Evolutionary conservation across 169 alveolate species (phyloP).

Genomic region (Plasmodium coatneyi): DNA sequence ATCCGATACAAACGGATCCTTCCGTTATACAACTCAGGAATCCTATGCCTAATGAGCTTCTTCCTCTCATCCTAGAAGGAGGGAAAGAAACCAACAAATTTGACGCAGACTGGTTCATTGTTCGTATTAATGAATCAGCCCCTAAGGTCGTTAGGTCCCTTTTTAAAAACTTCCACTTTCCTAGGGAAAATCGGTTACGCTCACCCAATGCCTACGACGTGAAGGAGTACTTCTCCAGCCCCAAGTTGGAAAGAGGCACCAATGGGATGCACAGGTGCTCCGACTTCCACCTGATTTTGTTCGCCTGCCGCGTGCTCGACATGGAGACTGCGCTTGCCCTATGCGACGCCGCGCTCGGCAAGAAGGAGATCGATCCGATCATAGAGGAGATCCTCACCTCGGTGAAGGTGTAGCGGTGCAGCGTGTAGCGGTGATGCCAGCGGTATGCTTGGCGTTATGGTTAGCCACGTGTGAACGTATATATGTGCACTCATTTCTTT

Average conservation of each 20-base stretch:
- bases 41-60: constrained; percentile 79
- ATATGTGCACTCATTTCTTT: not conserved
- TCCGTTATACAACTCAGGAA: constrained; percentile 73
- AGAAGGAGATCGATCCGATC: constrained; percentile 79
- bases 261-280: constrained; percentile 84
- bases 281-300: constrained; percentile 91
- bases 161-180: constrained; percentile 82
- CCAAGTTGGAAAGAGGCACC: constrained; percentile 51
- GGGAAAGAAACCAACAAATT: constrained; percentile 85
- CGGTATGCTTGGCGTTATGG: not conserved
- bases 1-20: constrained; percentile 77
- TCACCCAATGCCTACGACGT: constrained; percentile 69
- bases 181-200: constrained; percentile 82
- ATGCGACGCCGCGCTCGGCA: constrained; percentile 82
- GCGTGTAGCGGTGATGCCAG: not conserved
- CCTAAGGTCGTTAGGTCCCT: constrained; percentile 82
- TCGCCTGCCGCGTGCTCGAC: constrained; percentile 92
- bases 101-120: constrained; percentile 87
- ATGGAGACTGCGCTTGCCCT: constrained; percentile 90
- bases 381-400: constrained; percentile 68
- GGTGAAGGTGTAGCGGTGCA: not conserved
- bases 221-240: constrained; percentile 39
- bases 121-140: constrained; percentile 88
- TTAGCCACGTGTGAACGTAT: not conserved
- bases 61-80: constrained; percentile 85